Conservation (phyloP, 164 flowering plant genomes). For the Piper longum region DNA sequence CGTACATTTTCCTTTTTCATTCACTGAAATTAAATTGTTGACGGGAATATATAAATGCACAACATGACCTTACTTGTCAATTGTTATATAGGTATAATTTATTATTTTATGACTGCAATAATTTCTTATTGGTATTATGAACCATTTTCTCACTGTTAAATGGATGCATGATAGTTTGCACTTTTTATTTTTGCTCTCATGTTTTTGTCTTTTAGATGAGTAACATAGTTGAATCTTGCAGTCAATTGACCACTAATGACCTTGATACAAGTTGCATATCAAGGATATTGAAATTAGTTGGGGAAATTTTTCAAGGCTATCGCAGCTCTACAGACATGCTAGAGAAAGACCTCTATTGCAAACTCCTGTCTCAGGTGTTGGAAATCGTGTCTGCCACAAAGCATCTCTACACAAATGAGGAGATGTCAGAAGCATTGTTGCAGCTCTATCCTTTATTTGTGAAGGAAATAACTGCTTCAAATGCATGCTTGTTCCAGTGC, state of each 20-base stretch:
- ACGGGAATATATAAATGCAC: neutral
- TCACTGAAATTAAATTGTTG: neutral
- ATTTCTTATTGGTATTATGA: no score
- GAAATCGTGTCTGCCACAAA: constrained; percentile 45
- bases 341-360: constrained; percentile 23
- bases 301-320: constrained; percentile 28
- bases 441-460: constrained; percentile 59
- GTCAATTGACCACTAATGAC: constrained; percentile 38
- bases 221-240: constrained; percentile 11
- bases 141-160: no score
- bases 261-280: constrained; percentile 31
- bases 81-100: no score
- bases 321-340: constrained; percentile 19
- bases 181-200: no score
- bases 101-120: no score
- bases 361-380: constrained; percentile 50
- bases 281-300: constrained; percentile 31
- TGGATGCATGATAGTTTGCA: no score
- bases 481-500: constrained; percentile 27
- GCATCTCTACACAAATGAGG: constrained; percentile 39
- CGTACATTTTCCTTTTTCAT: no score
- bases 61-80: neutral
- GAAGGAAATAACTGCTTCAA: constrained; percentile 19
- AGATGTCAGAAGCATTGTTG: constrained; percentile 49
- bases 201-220: no score